Percentiles rank a stretch among this genome's conserved stretches.
Evolutionary conservation across 2,329 filamentous ascomycete genomes (phyloP).

Genomic region (Pseudogymnoascus sp.): DNA sequence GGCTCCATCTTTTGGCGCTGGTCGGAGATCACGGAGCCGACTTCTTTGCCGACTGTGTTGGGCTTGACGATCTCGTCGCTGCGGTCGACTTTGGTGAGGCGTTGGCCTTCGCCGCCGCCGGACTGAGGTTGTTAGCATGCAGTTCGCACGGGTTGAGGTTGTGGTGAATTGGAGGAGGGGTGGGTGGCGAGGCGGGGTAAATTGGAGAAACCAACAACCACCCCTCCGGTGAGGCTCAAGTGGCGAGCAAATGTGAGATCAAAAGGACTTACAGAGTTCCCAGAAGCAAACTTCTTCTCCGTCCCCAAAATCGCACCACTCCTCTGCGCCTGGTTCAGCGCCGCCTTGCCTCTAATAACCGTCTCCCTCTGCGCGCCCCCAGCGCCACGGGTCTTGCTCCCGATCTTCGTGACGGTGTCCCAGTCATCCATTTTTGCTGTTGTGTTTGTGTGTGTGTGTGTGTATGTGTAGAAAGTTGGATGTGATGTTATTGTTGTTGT

Average conservation of each 20-base stretch:
- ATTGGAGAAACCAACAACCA: background rate
- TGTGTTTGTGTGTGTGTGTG: background rate
- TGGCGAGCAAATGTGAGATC: background rate
- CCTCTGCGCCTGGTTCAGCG: slow-evolving; percentile 84
- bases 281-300: slow-evolving; percentile 83
- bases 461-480: no score
- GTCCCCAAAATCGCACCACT: slow-evolving; percentile 68
- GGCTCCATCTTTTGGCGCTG: slow-evolving; percentile 74
- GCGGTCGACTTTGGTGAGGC: slow-evolving; percentile 94
- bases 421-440: slow-evolving; percentile 60
- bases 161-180: background rate
- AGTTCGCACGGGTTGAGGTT: slow-evolving; percentile 11
- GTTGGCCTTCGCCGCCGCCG: slow-evolving; percentile 69
- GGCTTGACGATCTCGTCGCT: slow-evolving; percentile 96
- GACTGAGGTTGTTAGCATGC: slow-evolving; percentile 41
- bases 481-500: background rate
- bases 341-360: slow-evolving; percentile 73
- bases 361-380: slow-evolving; percentile 67
- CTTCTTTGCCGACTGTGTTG: slow-evolving; percentile 74
- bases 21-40: slow-evolving; percentile 75
- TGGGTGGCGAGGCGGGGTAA: background rate
- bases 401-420: slow-evolving; percentile 88
- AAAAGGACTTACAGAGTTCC: slow-evolving; percentile 63
- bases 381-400: slow-evolving; percentile 68
- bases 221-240: background rate